Evolutionary conservation across 2,329 filamentous ascomycete species (phyloP), one percentile per base, ranked within the genome.

Genomic region (Phyllosticta citriasiana): DNA sequence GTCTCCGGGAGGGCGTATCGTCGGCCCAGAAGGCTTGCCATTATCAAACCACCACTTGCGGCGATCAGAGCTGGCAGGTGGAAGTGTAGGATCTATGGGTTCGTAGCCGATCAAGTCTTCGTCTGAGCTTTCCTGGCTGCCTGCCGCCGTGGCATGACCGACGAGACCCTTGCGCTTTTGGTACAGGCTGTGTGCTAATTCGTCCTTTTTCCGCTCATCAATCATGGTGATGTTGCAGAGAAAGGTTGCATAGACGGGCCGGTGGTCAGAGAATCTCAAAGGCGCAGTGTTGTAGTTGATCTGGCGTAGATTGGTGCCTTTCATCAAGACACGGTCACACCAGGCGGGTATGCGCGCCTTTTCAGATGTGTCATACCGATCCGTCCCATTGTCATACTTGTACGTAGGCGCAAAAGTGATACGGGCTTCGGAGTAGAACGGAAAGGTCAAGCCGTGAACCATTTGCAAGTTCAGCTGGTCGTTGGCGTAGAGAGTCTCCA

Each of bases 391-490:
- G 71, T 99, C 90, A 71, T 90, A 99, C 74, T 96, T 96, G 78
- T 99, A 99, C 0, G 94, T 99, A 0, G 94, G 94, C 68, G 88
- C 81, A 71, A 99, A 99, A 1, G 81, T 88, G 66, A 97, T 95
- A 60, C 84, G 84, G 4, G 89, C 88, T 75, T 99, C 94, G 0
- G 90, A 93, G 73, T 97, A 99, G 71, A 88, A 95, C 1, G 86
- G 89, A 68, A 99, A 99, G 0, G 89, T 87, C 53, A 91, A 80
- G 0, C 93, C 94, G 59, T 90, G 89, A 57, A 96, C 87, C 94
- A 97, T 99, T 79, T 97, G 92, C 8, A 97, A 78, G 71, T 97
- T 97, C 61, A 99, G 82, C 85, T 97, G 92, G 69, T 97, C 93
- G 68, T 97, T 95, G 64, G 94, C 88, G 71, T 96, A 95, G 57